These are phyloP conservation scores for Moesziomyces globuligerus DNA, from an alignment of 1,284 basidiomycete genomes.

Conservation along the genomic window DNA sequence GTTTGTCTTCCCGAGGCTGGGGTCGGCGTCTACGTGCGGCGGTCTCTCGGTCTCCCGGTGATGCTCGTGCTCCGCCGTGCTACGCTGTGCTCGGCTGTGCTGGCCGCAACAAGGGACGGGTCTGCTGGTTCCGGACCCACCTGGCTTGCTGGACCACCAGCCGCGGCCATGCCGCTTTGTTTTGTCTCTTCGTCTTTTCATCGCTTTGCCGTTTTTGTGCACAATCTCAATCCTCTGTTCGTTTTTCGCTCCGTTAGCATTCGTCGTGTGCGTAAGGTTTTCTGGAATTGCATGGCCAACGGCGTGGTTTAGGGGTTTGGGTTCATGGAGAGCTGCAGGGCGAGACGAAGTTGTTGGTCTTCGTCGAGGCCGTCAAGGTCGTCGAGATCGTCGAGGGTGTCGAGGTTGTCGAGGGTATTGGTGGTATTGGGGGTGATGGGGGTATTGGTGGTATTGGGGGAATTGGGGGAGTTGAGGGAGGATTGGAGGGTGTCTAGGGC, in stretches of 20 bases:
- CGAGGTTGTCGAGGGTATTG: too few relatives aligned
- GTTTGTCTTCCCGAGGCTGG: too few relatives aligned
- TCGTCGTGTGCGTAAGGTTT: too few relatives aligned
- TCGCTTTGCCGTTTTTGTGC: background rate
- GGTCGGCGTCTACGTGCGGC: too few relatives aligned
- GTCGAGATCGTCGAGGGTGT: background rate
- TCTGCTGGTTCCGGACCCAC: background rate
- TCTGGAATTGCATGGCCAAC: too few relatives aligned
- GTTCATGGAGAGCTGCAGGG: conserved; percentile 14
- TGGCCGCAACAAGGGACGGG: too few relatives aligned
- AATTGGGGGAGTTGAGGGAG: too few relatives aligned
- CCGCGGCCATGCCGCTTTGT: background rate
- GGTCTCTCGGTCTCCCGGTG: too few relatives aligned
- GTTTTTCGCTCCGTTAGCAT: background rate
- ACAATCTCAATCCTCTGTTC: background rate
- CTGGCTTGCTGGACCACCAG: background rate
- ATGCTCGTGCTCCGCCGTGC: too few relatives aligned
- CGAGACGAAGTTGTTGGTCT: conserved; percentile 52
- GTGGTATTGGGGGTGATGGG: too few relatives aligned
- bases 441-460: too few relatives aligned
- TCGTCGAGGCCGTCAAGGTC: conserved; percentile 47
- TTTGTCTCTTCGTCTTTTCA: background rate
- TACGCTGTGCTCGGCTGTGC: too few relatives aligned
- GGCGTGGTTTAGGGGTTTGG: background rate
- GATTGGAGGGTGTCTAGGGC: conserved; percentile 22